A percentile compares a stretch with the other conserved stretches of the same genome.
Conservation (phyloP, 2,329 filamentous ascomycete species). For the Paracoccidioides brasiliensis region DNA sequence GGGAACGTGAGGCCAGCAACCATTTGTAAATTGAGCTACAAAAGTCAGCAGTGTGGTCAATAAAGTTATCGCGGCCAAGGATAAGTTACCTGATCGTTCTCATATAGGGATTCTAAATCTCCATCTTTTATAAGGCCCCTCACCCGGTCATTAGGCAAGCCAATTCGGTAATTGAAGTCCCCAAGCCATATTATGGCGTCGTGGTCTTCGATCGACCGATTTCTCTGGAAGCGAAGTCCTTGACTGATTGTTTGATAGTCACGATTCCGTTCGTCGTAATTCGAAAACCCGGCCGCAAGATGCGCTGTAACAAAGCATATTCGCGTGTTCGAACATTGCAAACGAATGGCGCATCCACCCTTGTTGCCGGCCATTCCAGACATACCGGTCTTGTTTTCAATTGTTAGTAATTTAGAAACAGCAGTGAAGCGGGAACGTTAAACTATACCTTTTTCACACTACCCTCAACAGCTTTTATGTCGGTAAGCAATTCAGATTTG, state of each 20-base stretch:
- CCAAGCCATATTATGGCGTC: constrained; percentile 88
- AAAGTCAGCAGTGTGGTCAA: neutral
- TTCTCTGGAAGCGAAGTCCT: constrained; percentile 80
- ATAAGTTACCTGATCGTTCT: constrained; percentile 67
- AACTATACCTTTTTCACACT: constrained; percentile 65
- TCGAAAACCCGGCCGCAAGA: constrained; percentile 87
- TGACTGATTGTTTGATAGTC: constrained; percentile 84
- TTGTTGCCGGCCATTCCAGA: constrained; percentile 98
- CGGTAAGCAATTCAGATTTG: constrained; percentile 57
- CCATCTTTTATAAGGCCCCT: constrained; percentile 57
- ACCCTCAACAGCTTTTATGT: constrained; percentile 94
- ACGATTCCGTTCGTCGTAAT: constrained; percentile 89
- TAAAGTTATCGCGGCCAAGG: neutral
- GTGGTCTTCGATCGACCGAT: constrained; percentile 82
- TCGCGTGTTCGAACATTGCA: constrained; percentile 85
- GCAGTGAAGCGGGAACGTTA: neutral
- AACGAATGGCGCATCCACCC: constrained; percentile 87
- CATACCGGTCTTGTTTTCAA: constrained; percentile 53
- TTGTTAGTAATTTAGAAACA: constrained; percentile 11
- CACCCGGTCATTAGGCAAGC: constrained; percentile 64
- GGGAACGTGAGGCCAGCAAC: constrained; percentile 78
- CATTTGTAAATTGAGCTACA: constrained; percentile 85
- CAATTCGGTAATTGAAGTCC: constrained; percentile 97
- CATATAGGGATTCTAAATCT: constrained; percentile 68
- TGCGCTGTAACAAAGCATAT: constrained; percentile 95